phyloP scores from a whole-genome alignment of 2,329 filamentous ascomycete species.

The Apiospora aurea region DNA sequence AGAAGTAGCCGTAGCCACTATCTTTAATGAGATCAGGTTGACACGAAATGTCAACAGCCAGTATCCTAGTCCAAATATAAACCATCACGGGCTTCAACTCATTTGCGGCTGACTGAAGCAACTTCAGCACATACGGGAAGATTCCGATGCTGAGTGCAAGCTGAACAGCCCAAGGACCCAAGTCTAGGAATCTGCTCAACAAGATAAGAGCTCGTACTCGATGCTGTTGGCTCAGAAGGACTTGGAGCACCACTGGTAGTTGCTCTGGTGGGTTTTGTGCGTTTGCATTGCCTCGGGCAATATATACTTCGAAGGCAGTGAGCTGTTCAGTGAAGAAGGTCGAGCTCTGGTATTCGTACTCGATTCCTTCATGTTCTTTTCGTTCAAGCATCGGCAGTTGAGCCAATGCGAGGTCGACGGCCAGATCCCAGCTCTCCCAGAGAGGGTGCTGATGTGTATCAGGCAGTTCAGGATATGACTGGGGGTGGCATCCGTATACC shows the following conservation, averaged over 20 bases:
- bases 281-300: conserved; percentile 80
- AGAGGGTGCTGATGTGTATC: conserved; percentile 94
- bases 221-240: conserved; percentile 94
- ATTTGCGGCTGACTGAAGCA: conserved; percentile 91
- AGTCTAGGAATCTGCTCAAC: conserved; percentile 89
- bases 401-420: conserved; percentile 91
- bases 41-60: conserved; percentile 93
- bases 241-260: conserved; percentile 93
- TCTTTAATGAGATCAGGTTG: conserved; percentile 95
- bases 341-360: conserved; percentile 95
- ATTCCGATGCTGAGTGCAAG: conserved; percentile 97
- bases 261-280: conserved; percentile 91
- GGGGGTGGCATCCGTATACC: conserved; percentile 93
- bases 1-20: conserved; percentile 96
- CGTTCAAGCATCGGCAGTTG: conserved; percentile 87
- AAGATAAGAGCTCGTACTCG: conserved; percentile 89
- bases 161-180: conserved; percentile 98
- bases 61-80: conserved; percentile 96
- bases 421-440: conserved; percentile 98
- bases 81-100: conserved; percentile 99
- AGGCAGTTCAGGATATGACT: conserved; percentile 89
- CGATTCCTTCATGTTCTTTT: conserved; percentile 73
- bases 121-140: conserved; percentile 97
- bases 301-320: conserved; percentile 95
- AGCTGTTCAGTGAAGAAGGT: conserved; percentile 97